Base-by-base conservation (phyloP, 208 protist species). In the Leishmania arabica region DNA sequence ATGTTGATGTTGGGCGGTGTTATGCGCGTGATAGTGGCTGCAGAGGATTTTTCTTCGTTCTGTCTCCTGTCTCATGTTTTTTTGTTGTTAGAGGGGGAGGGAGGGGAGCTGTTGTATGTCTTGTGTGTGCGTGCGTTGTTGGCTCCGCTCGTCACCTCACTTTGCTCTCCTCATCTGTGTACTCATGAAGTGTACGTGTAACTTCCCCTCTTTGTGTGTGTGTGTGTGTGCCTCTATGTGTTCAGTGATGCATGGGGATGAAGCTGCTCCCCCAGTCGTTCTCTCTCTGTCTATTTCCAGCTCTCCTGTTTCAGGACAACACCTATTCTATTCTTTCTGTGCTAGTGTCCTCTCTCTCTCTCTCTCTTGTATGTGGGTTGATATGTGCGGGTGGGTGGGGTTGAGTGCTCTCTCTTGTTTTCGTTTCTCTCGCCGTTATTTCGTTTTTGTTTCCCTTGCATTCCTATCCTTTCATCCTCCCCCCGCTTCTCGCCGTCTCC, bases 121-220 rank as follows among this genome's bases (percentile, higher is more conserved):
- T 64, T 64, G 31, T 34, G 60, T 66, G 31, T 11, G 19, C 19
- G 15, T 42, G 31, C 34, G 34, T 24, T 15, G 19, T 1, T 34
- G 19, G 11, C 65, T 42, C 27, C n/a, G 65, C 34, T 70, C 65
- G 45, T 70, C 34, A 45, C 65, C 19, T 42, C 70, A 6, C 15
- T 27, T 58, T 37, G 11, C 47, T 75, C 4, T 54, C n/a, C 3
- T 42, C 19, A 42, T 70, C 31, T 27, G 34, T 70, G 65, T 70
- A 19, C 19, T 70, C 34, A 31, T 3, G 58, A 27, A 31, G 58
- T 31, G 27, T 64, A 17, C 19, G 27, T 62, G 9, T n/a, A 31
- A 11, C 58, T 64, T 15, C 15, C 51, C 53, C n/a, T 24, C 53
- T 78, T 77, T 75, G 49, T 77, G 42, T 42, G 31, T 45, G 76